phyloP scores from a whole-genome alignment of 1,284 basidiomycete genomes.

The Pseudozyma flocculosa region DNA sequence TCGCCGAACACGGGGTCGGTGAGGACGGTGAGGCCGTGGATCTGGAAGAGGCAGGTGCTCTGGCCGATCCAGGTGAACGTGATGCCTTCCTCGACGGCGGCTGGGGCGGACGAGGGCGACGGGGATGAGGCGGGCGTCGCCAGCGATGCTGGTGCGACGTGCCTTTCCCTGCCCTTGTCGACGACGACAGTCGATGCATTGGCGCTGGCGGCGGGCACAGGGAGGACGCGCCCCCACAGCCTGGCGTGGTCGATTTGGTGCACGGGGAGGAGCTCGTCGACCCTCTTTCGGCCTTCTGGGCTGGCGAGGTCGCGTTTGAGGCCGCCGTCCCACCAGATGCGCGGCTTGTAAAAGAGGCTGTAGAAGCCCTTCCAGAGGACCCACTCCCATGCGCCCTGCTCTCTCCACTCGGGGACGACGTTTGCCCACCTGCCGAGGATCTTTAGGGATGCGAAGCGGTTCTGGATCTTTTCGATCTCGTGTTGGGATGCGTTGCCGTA shows the following conservation, averaged over 20 bases:
- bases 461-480: slow-evolving; percentile 59
- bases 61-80: slow-evolving; percentile 51
- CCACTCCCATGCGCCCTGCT: slow-evolving; percentile 60
- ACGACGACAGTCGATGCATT: too few relatives aligned
- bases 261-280: slow-evolving; percentile 37
- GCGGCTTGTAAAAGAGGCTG: slow-evolving; percentile 28
- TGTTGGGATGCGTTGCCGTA: slow-evolving; percentile 36
- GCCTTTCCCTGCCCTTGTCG: too few relatives aligned
- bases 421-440: slow-evolving; percentile 57
- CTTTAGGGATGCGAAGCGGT: slow-evolving; percentile 51
- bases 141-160: not conserved
- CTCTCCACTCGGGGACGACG: slow-evolving; percentile 62
- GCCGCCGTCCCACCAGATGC: slow-evolving; percentile 51
- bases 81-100: not conserved
- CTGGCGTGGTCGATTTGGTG: slow-evolving; percentile 30
- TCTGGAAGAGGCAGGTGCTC: slow-evolving; percentile 59
- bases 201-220: too few relatives aligned
- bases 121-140: not conserved
- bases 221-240: too few relatives aligned
- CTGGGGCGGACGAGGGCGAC: not conserved
- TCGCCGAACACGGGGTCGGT: slow-evolving; percentile 62
- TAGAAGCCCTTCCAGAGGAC: slow-evolving; percentile 40
- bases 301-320: slow-evolving; percentile 41
- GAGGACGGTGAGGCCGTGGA: slow-evolving; percentile 61
- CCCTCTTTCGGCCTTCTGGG: slow-evolving; percentile 21